These are phyloP conservation scores for Chamaenerion angustifolium DNA, from an alignment of 345 rosid genomes.

Conservation along the genomic window DNA sequence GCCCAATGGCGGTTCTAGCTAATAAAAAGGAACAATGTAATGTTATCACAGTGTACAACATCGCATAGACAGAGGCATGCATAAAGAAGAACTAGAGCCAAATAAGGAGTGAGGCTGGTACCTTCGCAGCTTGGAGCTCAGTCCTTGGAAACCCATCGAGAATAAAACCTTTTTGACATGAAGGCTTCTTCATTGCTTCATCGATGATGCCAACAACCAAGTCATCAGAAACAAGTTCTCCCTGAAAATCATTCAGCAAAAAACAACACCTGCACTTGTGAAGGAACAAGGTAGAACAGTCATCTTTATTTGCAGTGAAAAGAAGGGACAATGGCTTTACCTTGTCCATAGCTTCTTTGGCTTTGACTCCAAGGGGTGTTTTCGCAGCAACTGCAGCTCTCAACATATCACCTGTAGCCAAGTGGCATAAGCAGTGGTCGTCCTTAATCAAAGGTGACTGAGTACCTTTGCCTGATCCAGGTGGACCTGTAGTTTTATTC, in stretches of 20 bases:
- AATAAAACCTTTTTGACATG: slow-evolving; percentile 86
- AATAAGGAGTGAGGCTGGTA: slow-evolving; percentile 4
- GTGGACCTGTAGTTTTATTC: slow-evolving; percentile 52
- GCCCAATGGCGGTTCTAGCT: too few relatives aligned
- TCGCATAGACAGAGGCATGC: too few relatives aligned
- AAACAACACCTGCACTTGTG: background rate
- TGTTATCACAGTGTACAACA: too few relatives aligned
- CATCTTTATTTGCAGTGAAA: background rate
- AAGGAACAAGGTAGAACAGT: background rate
- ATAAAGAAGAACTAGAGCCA: background rate
- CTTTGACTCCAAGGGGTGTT: slow-evolving; percentile 80
- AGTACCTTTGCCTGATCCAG: slow-evolving; percentile 98
- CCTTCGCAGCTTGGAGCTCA: slow-evolving; percentile 84
- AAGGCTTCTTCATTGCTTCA: slow-evolving; percentile 88
- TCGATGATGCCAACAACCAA: slow-evolving; percentile 91
- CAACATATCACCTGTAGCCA: slow-evolving; percentile 97
- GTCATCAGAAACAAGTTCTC: slow-evolving; percentile 92
- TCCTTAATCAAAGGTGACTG: slow-evolving; percentile 88
- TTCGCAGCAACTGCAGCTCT: slow-evolving; percentile 92
- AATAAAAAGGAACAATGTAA: too few relatives aligned
- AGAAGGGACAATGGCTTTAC: slow-evolving; percentile 14
- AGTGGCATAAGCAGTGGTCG: slow-evolving; percentile 84
- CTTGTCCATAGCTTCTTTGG: slow-evolving; percentile 96
- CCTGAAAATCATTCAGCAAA: slow-evolving; percentile 30
- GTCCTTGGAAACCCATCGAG: slow-evolving; percentile 98